Base-by-base conservation (phyloP, 768 basidiomycete species). In the Mycena belliarum region DNA sequence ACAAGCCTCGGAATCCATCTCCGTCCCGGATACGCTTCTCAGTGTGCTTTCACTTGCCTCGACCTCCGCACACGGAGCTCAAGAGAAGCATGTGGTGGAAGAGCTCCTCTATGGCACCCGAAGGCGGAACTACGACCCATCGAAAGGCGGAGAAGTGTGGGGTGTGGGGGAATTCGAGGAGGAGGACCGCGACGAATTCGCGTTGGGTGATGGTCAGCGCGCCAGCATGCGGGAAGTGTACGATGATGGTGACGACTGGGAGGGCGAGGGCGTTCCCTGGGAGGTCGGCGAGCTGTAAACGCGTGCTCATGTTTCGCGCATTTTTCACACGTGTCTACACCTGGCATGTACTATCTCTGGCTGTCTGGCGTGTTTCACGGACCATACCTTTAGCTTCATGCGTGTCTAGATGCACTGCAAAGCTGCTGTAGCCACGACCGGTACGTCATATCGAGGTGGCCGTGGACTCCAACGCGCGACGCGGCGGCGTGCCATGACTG, bases 261-360 rank as follows among this genome's bases (percentile, higher is more conserved):
- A 91, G 71, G 84, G 87, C 33, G 90, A 91, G 70, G 86, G 87
- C 35, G 80, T 91, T 33, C 87, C 90, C 58, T 93, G 91, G 91
- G 88, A 88, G 71, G 78, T 83, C 10, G 91, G 84, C 50, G 91
- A 91, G 65, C 65, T 93, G 71, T 91, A 80, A 69, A 43, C 55
- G 49, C 40, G 45, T 32, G 18, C 18, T 58, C 63, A 49, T 40
- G 52, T 49, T 14, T 21, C 26, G 11, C 37, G 37, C 57, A 42
- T 51, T 50, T 44, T 26, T 25, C n/a, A 40, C 55, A 57, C 62
- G 54, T 63, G 54, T 49, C 25, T 49, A 44, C 54, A 33, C n/a
- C 45, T 43, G 44, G 55, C 49, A 47, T 55, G 42, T 55, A 37
- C 44, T 38, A 35, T 52, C 37, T 38, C 37, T 38, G 10, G 37